Base-by-base conservation (phyloP, 1,139 yeast species). In the Blastobotrys illinoisensis region DNA sequence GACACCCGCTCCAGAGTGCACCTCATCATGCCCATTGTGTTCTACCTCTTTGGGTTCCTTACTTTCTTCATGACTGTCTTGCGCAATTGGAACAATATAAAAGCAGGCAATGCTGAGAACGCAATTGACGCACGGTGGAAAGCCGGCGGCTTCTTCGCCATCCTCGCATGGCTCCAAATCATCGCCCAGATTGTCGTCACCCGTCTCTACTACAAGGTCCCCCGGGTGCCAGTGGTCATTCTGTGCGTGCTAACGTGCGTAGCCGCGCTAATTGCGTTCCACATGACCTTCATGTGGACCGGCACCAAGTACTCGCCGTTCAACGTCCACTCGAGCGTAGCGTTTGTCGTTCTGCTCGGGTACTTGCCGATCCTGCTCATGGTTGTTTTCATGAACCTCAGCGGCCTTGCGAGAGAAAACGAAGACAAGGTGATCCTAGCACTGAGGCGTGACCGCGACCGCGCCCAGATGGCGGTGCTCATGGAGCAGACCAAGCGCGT, bases 301-400 rank as follows among this genome's bases (percentile, higher is more conserved):
- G 46, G 60, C 26, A 24, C 44, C 43, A 9, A 47, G 11, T 50
- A 60, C 24, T 60, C 64, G 4, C 67, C 68, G 11, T 64, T 65
- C 56, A 60, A 62, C 50, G 56, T 59, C n/a, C 36, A 51, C n/a
- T 60, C 67, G 11, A 55, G 56, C 45, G 46, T 64, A 6, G 54
- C 49, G 7, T 56, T 58, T 21, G 60, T 66, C 5, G 65, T 55
- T 2, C 13, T 61, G 6, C 50, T 64, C 61, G 67, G 62, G 9
- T 65, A 65, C 50, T 45, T 65, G 9, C 69, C 69, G 3, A 43
- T 62, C 1, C 36, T 64, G 26, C 53, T 56, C n/a, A 48, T 64
- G 1, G 61, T 61, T 1, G 53, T 62, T 11, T 52, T 58, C 36
- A 54, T 63, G 58, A 64, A 64, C 52, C 21, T 64, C 21, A 54